Base-by-base conservation (phyloP, 2,329 filamentous ascomycete species). In the Aspergillus neoniger region DNA sequence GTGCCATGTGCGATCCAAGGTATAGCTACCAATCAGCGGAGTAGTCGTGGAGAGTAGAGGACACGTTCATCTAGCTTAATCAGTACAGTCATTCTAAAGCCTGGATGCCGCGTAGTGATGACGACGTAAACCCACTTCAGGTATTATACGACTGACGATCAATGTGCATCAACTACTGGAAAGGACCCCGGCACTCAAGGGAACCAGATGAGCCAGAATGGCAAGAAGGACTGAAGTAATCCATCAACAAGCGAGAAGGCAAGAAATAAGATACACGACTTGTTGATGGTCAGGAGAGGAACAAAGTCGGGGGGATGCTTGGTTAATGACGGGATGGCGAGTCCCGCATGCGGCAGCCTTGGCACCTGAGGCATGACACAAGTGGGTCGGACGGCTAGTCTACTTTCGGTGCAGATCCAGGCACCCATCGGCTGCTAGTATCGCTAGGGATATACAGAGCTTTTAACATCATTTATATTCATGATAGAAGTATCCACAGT, bases 261-360 rank as follows among this genome's bases (percentile, higher is more conserved):
- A n/a, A 57, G 30, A 17, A 17, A 43, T 50, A 6, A 57, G 38
- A 23, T 30, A 48, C 30, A 36, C 19, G 17, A 25, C 51, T 32
- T 55, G 58, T 49, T 49, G 58, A 57, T 54, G 41, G 15, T 51
- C 19, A 41, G 32, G 44, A 21, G 12, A 50, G 41, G 15, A 21
- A 30, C 32, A 44, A 44, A 41, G 44, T 53, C 50, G n/a, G 19
- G 41, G 39, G 41, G 36, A 55, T 36, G 50, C 47, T 19, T 54
- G 36, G 32, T 47, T 39, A 23, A 51, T 21, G 25, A 44, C 17
- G 17, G 17, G 57, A 56, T 56, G 64, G 66, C 65, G 65, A 50
- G 47, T 63, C 62, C 65, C 64, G 60, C 51, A 61, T 57, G 30
- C 54, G 55, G 55, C 57, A 30, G 64, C 59, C 60, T 65, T 62